Conservation (phyloP, 352 stramenopile species). For the Elongisporangium senticosum region DNA sequence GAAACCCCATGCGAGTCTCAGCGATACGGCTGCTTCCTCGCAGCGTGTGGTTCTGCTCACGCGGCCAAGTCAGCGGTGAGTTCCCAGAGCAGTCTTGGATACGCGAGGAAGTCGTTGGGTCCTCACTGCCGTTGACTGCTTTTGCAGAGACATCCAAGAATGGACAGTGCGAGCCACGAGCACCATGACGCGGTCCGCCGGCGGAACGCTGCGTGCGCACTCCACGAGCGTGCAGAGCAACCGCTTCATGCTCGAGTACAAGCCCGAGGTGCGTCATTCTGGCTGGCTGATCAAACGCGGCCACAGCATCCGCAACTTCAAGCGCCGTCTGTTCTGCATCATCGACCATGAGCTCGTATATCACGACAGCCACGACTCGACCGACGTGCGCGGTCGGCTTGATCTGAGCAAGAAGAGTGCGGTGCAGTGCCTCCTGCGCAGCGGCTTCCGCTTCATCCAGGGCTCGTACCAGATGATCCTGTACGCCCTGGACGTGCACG, state of each 20-base stretch:
- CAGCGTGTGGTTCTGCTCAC: constrained; percentile 67
- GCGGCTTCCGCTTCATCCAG: constrained; percentile 70
- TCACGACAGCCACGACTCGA: constrained; percentile 74
- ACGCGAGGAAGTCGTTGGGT: constrained; percentile 6
- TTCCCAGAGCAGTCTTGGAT: constrained; percentile 3
- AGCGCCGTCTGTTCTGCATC: constrained; percentile 83
- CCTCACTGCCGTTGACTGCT: constrained; percentile 4
- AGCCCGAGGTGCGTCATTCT: constrained; percentile 73
- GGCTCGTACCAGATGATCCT: constrained; percentile 75
- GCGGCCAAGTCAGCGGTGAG: constrained; percentile 58
- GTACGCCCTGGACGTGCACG: constrained; percentile 68
- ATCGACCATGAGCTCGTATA: constrained; percentile 84
- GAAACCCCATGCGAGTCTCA: constrained; percentile 10
- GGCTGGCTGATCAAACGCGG: constrained; percentile 86
- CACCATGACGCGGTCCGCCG: constrained; percentile 62
- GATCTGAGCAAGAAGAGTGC: constrained; percentile 62
- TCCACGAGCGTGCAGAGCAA: constrained; percentile 53
- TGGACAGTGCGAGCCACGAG: constrained; percentile 76
- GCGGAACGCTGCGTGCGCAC: constrained; percentile 32
- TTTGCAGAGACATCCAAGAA: constrained; percentile 62
- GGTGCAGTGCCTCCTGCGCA: constrained; percentile 63
- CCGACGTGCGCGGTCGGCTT: constrained; percentile 67
- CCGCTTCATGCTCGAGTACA: constrained; percentile 77
- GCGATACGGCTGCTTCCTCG: constrained; percentile 11
- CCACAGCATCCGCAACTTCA: constrained; percentile 76